Conservation (phyloP, 108 stramenopile species). For the Fistulifera solaris region DNA sequence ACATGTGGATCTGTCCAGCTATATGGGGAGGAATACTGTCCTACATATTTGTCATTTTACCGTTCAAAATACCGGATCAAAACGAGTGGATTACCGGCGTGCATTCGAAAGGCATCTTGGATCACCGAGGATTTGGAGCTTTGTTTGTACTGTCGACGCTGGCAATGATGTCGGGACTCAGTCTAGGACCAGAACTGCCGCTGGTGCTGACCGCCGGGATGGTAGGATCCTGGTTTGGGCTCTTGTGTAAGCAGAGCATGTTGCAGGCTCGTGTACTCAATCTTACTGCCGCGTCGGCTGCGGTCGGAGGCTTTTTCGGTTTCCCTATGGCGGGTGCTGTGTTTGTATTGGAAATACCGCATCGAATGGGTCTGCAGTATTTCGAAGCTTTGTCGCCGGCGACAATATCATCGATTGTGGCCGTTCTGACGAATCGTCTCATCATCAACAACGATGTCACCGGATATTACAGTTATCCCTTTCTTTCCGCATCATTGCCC, state of each 20-base stretch:
- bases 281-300: constrained; percentile 41
- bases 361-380: constrained; percentile 59
- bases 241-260: constrained; percentile 32
- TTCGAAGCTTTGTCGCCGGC: constrained; percentile 51
- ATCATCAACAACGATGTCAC: constrained; percentile 37
- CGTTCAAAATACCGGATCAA: constrained; percentile 35
- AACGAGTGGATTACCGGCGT: constrained; percentile 49
- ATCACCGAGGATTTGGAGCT: constrained; percentile 26
- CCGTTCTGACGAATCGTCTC: constrained; percentile 45
- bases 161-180: constrained; percentile 47
- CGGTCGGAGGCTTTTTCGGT: constrained; percentile 53
- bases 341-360: constrained; percentile 56
- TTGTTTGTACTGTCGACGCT: constrained; percentile 35
- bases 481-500: constrained; percentile 31
- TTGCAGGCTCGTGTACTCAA: constrained; percentile 43
- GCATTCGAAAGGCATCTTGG: constrained; percentile 38
- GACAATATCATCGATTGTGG: constrained; percentile 46
- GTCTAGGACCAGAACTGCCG: constrained; percentile 51
- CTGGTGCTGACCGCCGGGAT: constrained; percentile 48
- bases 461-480: constrained; percentile 44
- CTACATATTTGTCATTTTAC: constrained; percentile 27
- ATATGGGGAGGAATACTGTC: constrained; percentile 32
- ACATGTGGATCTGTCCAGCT: constrained; percentile 54
- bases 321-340: constrained; percentile 58
- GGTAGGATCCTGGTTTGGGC: constrained; percentile 45